phyloP scores from a whole-genome alignment of 352 stramenopile species.

The Phytophthora sp. region DNA sequence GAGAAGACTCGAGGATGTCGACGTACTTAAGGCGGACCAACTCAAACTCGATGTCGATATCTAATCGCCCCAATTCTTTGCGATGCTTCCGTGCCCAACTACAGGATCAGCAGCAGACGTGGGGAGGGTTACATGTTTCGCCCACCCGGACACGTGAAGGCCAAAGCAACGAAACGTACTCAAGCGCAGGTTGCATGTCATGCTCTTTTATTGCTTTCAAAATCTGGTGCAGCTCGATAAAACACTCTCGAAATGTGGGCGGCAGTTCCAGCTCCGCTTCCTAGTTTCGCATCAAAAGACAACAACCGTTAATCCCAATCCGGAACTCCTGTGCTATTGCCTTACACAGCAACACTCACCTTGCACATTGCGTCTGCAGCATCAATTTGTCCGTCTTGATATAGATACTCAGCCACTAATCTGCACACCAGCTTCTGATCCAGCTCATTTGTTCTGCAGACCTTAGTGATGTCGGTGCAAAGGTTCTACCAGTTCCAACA shows the following conservation, averaged over 20 bases:
- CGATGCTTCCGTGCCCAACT: conserved; percentile 74
- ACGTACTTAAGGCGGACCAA: conserved; percentile 86
- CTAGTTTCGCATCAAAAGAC: conserved; percentile 25
- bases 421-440: conserved; percentile 71
- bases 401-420: conserved; percentile 79
- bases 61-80: conserved; percentile 49
- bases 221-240: conserved; percentile 71
- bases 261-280: conserved; percentile 64
- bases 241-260: conserved; percentile 61
- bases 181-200: conserved; percentile 68
- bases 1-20: conserved; percentile 67
- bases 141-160: too few relatives aligned
- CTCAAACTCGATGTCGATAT: conserved; percentile 85
- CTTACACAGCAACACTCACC: conserved; percentile 31
- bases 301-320: too few relatives aligned
- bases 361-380: conserved; percentile 74
- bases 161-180: too few relatives aligned
- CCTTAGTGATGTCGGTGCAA: conserved; percentile 69
- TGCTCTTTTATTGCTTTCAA: conserved; percentile 67
- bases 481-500: conserved; percentile 42
- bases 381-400: conserved; percentile 80
- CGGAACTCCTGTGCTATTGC: too few relatives aligned
- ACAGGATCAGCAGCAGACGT: conserved; percentile 3
- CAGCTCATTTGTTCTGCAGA: conserved; percentile 63
- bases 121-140: too few relatives aligned